Evolutionary conservation across 441 rosid genomes (phyloP), one percentile per base, ranked within the genome.

Genomic region (Manihot esculenta): DNA sequence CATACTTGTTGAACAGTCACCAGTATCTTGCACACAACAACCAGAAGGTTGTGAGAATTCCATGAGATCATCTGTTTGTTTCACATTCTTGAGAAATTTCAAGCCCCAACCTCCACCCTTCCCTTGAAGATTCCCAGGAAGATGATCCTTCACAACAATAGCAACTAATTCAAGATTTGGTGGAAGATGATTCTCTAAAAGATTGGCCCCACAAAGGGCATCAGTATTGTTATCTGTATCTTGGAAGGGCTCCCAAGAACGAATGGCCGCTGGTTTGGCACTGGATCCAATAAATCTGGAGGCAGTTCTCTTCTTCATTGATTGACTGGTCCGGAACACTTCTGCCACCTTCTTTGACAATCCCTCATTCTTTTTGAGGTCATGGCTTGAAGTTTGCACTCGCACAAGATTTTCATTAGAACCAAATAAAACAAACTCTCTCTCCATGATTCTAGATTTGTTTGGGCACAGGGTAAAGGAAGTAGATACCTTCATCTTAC

Each of bases 21-120:
- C 50, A 5, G 79, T 49, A 60, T 68, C 74, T 18, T 48, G 70
- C 53, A 68, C 20, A 55, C 79, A 56, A 63, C 74, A 76, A 27
- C 70, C 77, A 77, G 79, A 74, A 73, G 69, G 54, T 53, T 27
- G 59, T 7, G 72, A 56, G 26, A 70, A 59, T 63, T 80, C 84
- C 11, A 3, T 45, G n/a, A 71, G 12, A n/a, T 73, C 72, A 33
- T 57, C 53, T 17, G 72, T 72, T 79, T 71, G 79, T 72, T 74
- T 65, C 30, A 41, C 65, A 41, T 86, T 92, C 80, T 72, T 83
- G 68, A 90, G 89, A 77, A 93, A 93, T 57, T 90, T 90, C 84
- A 90, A 77, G 62, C 98, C 98, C 97, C 98, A 90, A 23, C 98
- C 98, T 65, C 90, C 97, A 63, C 55, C 69, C 72, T 91, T 87